These are phyloP conservation scores for Vachellia pachyceras DNA, from an alignment of 306 rosid genomes.

Conservation along the genomic window DNA sequence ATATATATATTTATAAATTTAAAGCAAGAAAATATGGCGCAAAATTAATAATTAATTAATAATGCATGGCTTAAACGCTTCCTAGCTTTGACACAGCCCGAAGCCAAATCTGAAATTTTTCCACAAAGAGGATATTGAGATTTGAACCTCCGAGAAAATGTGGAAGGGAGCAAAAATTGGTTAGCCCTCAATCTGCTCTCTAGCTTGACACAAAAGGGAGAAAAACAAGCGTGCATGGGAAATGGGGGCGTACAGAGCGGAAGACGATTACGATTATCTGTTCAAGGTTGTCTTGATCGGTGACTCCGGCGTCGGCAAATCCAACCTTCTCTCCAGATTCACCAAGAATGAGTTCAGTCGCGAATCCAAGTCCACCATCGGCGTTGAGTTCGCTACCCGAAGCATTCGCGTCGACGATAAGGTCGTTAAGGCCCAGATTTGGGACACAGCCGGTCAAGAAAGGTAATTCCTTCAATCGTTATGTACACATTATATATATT, in stretches of 20 bases:
- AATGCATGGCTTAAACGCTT: neutral
- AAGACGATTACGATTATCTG: slow-evolving; percentile 83
- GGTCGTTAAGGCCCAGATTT: slow-evolving; percentile 92
- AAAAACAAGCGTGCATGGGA: slow-evolving; percentile 32
- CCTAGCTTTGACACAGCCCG: neutral
- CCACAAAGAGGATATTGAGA: neutral
- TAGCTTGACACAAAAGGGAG: slow-evolving; percentile 29
- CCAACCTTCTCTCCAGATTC: slow-evolving; percentile 83
- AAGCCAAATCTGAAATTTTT: no score
- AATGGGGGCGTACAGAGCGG: slow-evolving; percentile 82
- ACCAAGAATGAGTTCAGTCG: slow-evolving; percentile 79
- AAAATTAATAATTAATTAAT: no score
- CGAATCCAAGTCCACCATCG: slow-evolving; percentile 86
- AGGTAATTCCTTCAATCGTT: slow-evolving; percentile 49
- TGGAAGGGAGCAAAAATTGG: neutral
- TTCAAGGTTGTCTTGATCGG: slow-evolving; percentile 89
- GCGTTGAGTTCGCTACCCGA: slow-evolving; percentile 91
- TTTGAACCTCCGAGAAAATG: neutral
- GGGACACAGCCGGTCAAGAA: slow-evolving; percentile 97
- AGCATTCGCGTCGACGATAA: slow-evolving; percentile 82
- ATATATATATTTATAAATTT: no score
- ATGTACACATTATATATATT: neutral
- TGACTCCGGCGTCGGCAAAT: slow-evolving; percentile 89
- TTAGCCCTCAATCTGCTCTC: neutral
- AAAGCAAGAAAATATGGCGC: no score